Evolutionary conservation across 345 rosid species (phyloP).

Genomic region (Pugionium dolabratum): DNA sequence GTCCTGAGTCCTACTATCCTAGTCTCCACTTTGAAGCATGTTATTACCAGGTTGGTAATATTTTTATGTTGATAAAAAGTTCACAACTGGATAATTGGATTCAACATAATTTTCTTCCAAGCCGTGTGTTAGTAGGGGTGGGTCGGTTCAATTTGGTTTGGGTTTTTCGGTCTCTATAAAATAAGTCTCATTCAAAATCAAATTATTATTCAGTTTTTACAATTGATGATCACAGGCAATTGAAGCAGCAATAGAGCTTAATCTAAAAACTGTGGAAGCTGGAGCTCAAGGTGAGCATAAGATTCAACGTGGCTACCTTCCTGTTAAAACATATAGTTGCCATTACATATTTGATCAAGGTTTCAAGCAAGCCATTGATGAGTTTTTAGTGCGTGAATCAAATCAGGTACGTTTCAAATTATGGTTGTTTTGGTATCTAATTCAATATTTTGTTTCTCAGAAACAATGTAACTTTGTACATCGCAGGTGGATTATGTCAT

Average conservation of each 20-base stretch:
- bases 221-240: slow-evolving; percentile 57
- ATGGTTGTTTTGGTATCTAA: not conserved
- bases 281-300: slow-evolving; percentile 99
- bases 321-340: slow-evolving; percentile 84
- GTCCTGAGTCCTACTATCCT: slow-evolving; percentile 75
- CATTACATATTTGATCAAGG: slow-evolving; percentile 74
- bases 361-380: slow-evolving; percentile 67
- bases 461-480: slow-evolving; percentile 17
- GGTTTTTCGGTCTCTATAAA: too few species aligned
- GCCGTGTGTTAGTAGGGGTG: too few species aligned
- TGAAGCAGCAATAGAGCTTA: slow-evolving; percentile 87
- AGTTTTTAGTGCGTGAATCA: slow-evolving; percentile 68
- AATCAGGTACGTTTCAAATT: slow-evolving; percentile 53
- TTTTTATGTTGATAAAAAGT: not conserved
- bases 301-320: slow-evolving; percentile 89
- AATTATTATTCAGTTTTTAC: not conserved
- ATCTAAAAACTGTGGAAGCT: slow-evolving; percentile 81
- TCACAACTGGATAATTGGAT: too few species aligned
- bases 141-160: too few species aligned
- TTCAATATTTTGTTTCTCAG: too few species aligned
- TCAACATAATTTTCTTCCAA: too few species aligned
- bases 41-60: slow-evolving; percentile 79
- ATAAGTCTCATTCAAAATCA: too few species aligned
- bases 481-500: slow-evolving; percentile 72
- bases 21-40: slow-evolving; percentile 95